Evolutionary conservation across 768 basidiomycete species (phyloP), one percentile per base, ranked within the genome.

Genomic region (Russula griseocarnosa): DNA sequence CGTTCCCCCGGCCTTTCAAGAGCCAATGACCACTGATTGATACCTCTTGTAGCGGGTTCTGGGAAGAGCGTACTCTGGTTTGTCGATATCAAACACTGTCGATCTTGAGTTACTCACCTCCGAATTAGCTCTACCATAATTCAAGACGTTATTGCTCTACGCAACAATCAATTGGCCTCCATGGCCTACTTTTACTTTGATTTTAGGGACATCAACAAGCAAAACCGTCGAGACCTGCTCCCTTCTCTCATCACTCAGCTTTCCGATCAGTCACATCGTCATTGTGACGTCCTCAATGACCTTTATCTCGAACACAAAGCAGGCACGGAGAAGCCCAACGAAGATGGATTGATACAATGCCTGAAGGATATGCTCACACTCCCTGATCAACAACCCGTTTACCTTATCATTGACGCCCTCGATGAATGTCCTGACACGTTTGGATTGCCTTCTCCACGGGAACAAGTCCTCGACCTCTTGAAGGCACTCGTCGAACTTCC

Each of bases 1-100:
- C 10, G 55, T 32, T n/a, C 20, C 13, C 5, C 18, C n/a, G 13
- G 11, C 26, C 18, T 8, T 26, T 14, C 40, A 2, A 4, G 4
- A 3, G n/a, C 18, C 10, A 0, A 34, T 4, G 9, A 2, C n/a
- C 11, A 20, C 51, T 20, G 18, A 52, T 18, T 20, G 0, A 7
- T 8, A 8, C 16, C 24, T 28, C 26, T 28, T 18, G 9, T 28
- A 55, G 55, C 55, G 1, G 55, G 55, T 0, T 55, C 55, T 0
- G 55, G 55, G 2, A 55, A 55, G 55, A 55, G 55, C 18, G 2
- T 55, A 14, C 55, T 55, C 36, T 55, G 55, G 55, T 42, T 18
- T 11, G 55, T 28, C 16, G 0, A 5, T 32, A n/a, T 20, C 30
- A 32, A n/a, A 52, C 30, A 14, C 4, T 11, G 13, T 32, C 8